A percentile compares a stretch with the other conserved stretches of the same genome.
Conservation (phyloP, 2,329 filamentous ascomycete genomes). For the Neurospora sp. region DNA sequence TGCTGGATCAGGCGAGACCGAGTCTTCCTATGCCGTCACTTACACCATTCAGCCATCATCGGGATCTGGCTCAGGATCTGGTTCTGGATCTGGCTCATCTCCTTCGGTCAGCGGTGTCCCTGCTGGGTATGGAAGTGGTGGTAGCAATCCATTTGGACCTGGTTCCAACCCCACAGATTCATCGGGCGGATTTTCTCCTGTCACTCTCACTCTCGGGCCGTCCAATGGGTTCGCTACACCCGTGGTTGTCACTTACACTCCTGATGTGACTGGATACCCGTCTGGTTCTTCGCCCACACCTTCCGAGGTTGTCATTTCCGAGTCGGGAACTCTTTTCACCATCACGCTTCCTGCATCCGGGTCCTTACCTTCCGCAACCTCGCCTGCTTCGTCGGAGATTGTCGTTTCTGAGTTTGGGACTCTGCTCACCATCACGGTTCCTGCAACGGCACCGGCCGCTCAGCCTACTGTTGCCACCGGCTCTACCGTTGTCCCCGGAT, state of each 20-base stretch:
- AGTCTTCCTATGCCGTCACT: constrained; percentile 13
- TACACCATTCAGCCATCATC: constrained; percentile 10
- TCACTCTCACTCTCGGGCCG: constrained; percentile 4
- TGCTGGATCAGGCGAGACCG: neutral
- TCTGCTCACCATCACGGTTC: neutral
- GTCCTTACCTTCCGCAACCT: neutral
- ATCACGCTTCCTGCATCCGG: constrained; percentile 1
- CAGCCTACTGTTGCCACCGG: neutral
- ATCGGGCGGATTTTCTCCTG: neutral
- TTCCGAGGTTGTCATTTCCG: neutral
- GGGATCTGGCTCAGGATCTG: neutral
- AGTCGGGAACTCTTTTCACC: neutral
- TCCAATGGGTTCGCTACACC: constrained; percentile 1
- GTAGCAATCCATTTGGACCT: neutral
- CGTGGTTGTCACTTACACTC: constrained; percentile 8
- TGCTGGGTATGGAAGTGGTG: constrained; percentile 3
- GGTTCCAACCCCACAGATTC: neutral
- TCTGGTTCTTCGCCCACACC: neutral
- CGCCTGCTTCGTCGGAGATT: neutral
- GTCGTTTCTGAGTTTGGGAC: neutral
- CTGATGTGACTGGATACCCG: neutral
- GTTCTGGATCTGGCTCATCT: neutral
- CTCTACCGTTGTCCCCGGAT: constrained; percentile 1
- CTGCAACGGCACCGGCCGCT: neutral
- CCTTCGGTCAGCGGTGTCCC: neutral